phyloP scores from a whole-genome alignment of 1,139 yeast genomes.

The Pichia sp. region DNA sequence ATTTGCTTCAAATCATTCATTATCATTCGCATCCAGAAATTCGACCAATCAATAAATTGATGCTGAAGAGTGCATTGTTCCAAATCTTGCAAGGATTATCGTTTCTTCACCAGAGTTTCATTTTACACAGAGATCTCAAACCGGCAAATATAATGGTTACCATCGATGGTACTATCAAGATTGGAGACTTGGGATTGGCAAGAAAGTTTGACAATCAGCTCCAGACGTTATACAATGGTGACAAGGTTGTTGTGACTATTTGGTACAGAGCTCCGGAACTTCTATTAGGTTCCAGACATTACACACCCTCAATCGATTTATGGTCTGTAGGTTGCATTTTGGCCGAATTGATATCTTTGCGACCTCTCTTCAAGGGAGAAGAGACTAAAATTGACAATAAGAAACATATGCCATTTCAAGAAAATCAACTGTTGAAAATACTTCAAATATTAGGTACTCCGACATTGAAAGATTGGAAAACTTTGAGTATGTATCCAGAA shows the following conservation, averaged over 20 bases:
- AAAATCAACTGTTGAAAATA: slow-evolving; percentile 83
- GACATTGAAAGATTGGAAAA: slow-evolving; percentile 64
- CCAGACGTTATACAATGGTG: slow-evolving; percentile 87
- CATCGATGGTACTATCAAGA: slow-evolving; percentile 78
- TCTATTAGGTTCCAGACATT: slow-evolving; percentile 83
- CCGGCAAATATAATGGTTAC: slow-evolving; percentile 99
- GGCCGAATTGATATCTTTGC: slow-evolving; percentile 78
- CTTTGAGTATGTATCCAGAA: slow-evolving; percentile 76
- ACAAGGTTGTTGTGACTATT: slow-evolving; percentile 94
- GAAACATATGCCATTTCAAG: slow-evolving; percentile 88
- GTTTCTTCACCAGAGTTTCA: slow-evolving; percentile 91
- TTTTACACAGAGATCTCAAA: slow-evolving; percentile 87
- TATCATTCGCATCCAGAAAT: slow-evolving; percentile 87
- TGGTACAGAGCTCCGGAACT: slow-evolving; percentile 98
- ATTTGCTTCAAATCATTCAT: slow-evolving; percentile 84
- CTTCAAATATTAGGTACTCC: slow-evolving; percentile 92
- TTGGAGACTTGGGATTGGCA: slow-evolving; percentile 94
- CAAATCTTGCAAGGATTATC: slow-evolving; percentile 89
- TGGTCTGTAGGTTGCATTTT: slow-evolving; percentile 98
- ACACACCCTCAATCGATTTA: slow-evolving; percentile 88
- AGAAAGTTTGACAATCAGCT: slow-evolving; percentile 82
- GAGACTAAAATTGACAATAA: slow-evolving; percentile 94
- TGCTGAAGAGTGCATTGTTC: slow-evolving; percentile 80
- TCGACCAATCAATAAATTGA: slow-evolving; percentile 65
- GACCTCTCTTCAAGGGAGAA: slow-evolving; percentile 96